Base-by-base conservation (phyloP, 441 rosid genomes). In the Melianthus villosus region DNA sequence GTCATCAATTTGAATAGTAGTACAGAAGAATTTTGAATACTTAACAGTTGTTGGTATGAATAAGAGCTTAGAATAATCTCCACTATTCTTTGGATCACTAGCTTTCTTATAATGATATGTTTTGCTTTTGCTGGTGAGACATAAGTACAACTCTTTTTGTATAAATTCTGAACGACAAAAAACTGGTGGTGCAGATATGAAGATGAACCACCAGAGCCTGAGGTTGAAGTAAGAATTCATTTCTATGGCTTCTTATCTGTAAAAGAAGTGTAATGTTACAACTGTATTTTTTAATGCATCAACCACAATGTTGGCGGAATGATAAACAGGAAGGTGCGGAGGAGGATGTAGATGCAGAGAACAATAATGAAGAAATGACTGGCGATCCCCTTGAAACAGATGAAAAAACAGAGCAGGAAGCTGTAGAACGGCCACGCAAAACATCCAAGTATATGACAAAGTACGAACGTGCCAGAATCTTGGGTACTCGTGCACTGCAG, bases 141-240 rank as follows among this genome's bases (percentile, higher is more conserved):
- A n/a, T n/a, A n/a, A n/a, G n/a, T n/a, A n/a, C n/a, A n/a, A n/a
- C n/a, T n/a, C n/a, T n/a, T n/a, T n/a, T n/a, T n/a, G n/a, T n/a
- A n/a, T n/a, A n/a, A n/a, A n/a, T n/a, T n/a, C n/a, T n/a, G n/a
- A n/a, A n/a, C n/a, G n/a, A n/a, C n/a, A 10, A 9, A 48, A 12
- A 38, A 35, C 22, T 34, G 11, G 34, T 40, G 22, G 22, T 61
- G 57, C 73, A 79, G 94, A 32, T 83, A 80, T 7, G 94, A 77
- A 42, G 95, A 87, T 13, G 93, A 80, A 72, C 89, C 93, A 15
- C 47, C 50, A 4, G 91, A 87, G 80, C 84, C 91, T 10, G 93
- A 87, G 27, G 51, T 78, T 20, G 97, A 82, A 38, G 97, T 80
- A 45, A 39, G 67, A 42, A 38, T 15, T 44, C 6, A 7, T 27